Evolutionary conservation across 306 rosid species (phyloP), one percentile per base, ranked within the genome.

Genomic region (Oemleria cerasiformis): DNA sequence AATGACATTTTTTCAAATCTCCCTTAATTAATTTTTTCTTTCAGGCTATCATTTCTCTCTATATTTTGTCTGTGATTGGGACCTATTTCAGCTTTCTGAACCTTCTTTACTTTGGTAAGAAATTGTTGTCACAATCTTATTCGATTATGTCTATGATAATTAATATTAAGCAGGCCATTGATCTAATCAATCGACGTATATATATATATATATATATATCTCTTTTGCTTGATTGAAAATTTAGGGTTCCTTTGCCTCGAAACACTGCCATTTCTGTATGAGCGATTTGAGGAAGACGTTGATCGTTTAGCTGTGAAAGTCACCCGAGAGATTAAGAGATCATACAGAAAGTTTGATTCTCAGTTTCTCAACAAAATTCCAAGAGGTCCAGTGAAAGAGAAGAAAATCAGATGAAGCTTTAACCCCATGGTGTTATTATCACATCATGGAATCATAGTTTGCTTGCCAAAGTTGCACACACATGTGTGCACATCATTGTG

Each of bases 291-390:
- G 81, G 83, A 82, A 63, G 89, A 88, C 1, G 82, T 88, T 16
- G 81, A 92, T 79, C 66, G 60, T 48, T 45, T 86, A 25, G 81
- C 80, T 23, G 84, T 85, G 5, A 76, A 75, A 36, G 34, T 78
- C 16, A 48, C 75, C n/a, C 38, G 51, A 68, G 73, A 82, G 64
- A 71, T 84, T 16, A 88, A 73, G 86, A 83, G 40, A 76, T 80
- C 74, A 4, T 90, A 86, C 61, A 67, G 68, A 66, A 70, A 23
- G 65, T 70, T 90, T 47, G 90, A 86, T 21, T 80, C 80, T 55
- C 84, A 74, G 68, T 84, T 83, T 63, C 88, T 90, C 84, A 86
- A 79, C 81, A 88, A 82, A 78, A 88, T 90, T 70, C 98, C 98
- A 17, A 84, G 95, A 83, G 96, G 92, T 34, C 86, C 96, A 9